Evolutionary conservation across 2,329 filamentous ascomycete genomes (phyloP).

Genomic region (Setomelanomma holmii): DNA sequence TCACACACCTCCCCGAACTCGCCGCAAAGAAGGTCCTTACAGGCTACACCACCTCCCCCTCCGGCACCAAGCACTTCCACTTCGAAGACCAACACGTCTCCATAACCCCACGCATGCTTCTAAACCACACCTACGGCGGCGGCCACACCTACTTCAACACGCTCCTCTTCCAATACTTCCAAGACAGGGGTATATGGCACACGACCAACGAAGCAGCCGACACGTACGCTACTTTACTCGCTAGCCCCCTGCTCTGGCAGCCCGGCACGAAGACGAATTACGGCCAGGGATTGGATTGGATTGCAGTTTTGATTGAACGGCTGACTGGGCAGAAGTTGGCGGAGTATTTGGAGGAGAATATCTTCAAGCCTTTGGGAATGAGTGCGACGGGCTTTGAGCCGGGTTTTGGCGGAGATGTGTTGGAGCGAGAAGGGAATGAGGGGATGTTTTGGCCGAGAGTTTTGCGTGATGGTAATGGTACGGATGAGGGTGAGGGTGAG

Average conservation of each 20-base stretch:
- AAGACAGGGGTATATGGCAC: conserved; percentile 14
- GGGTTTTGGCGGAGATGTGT: conserved; percentile 50
- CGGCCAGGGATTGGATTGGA: conserved; percentile 59
- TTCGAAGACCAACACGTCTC: conserved; percentile 18
- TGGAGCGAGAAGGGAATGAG: conserved; percentile 13
- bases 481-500: no score
- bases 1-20: conserved; percentile 26
- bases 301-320: conserved; percentile 54
- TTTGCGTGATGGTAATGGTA: conserved; percentile 61
- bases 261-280: conserved; percentile 60
- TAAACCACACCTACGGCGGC: conserved; percentile 60
- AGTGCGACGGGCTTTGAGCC: conserved; percentile 20
- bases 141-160: conserved; percentile 53
- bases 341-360: conserved; percentile 20
- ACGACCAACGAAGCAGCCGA: conserved; percentile 20
- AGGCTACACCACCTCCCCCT: conserved; percentile 7
- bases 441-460: conserved; percentile 59
- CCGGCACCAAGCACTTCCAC: conserved; percentile 13
- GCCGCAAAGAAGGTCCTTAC: conserved; percentile 25
- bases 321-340: conserved; percentile 49
- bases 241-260: conserved; percentile 35
- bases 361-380: conserved; percentile 27
- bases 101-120: conserved; percentile 44
- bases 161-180: conserved; percentile 39
- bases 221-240: conserved; percentile 16